phyloP scores from a whole-genome alignment of 306 rosid genomes.

The Corylus heterophylla region DNA sequence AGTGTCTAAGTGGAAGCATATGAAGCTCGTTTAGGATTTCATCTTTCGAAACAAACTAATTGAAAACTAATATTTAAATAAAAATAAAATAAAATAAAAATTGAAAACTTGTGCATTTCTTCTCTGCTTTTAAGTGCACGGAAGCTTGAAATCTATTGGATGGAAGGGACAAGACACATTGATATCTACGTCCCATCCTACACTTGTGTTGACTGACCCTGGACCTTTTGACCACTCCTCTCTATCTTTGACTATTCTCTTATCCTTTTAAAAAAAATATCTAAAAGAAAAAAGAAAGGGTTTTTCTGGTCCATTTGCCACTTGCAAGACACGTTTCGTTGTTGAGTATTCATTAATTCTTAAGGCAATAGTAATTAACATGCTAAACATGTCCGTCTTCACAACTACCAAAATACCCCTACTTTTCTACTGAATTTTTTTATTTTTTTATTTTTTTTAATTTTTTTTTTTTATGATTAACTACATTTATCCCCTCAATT shows the following conservation, averaged over 20 bases:
- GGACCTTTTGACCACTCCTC: slow-evolving; percentile 13
- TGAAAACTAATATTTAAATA: no score
- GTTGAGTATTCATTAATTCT: not conserved
- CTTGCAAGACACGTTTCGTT: not conserved
- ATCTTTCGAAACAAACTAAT: no score
- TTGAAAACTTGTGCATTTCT: no score
- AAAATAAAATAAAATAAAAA: no score
- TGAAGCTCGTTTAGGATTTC: no score
- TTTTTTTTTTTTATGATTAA: no score
- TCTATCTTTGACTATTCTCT: no score
- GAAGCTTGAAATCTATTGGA: not conserved
- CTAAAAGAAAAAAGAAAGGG: not conserved
- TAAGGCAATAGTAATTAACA: not conserved
- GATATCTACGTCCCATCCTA: not conserved
- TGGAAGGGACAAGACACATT: slow-evolving; percentile 18
- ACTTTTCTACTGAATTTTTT: not conserved
- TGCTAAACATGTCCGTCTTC: not conserved
- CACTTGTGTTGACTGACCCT: slow-evolving; percentile 19
- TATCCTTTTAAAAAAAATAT: not conserved
- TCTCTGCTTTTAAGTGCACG: not conserved
- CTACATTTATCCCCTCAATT: no score
- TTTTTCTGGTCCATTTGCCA: not conserved
- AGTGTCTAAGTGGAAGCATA: no score
- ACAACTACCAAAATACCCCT: not conserved
- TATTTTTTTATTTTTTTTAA: no score